Evolutionary conservation across 352 stramenopile species (phyloP).

Genomic region (Pythium vanterpoolii): DNA sequence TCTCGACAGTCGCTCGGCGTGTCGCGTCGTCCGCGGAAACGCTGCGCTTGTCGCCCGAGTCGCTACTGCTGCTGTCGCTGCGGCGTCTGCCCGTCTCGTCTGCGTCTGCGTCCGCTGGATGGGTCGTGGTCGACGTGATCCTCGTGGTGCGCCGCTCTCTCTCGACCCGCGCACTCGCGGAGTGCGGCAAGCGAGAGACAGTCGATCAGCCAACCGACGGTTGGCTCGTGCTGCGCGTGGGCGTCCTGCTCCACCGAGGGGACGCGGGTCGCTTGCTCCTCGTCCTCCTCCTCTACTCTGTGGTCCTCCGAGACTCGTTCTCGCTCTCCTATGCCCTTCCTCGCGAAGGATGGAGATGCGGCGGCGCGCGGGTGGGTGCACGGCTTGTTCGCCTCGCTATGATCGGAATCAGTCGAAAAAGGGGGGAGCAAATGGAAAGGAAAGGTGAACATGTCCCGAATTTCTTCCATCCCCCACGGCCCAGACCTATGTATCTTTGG

Average conservation of each 20-base stretch:
- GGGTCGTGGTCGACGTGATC: constrained; percentile 17
- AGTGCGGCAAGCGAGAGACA: constrained; percentile 19
- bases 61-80: constrained; percentile 4
- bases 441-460: constrained; percentile 21
- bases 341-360: background rate
- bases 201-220: background rate
- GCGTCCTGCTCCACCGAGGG: background rate
- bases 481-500: constrained; percentile 22
- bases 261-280: background rate
- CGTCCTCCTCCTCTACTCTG: background rate
- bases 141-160: constrained; percentile 16
- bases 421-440: constrained; percentile 12
- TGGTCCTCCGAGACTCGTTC: background rate
- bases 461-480: constrained; percentile 11
- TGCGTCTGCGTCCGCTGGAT: constrained; percentile 14
- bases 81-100: constrained; percentile 11
- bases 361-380: background rate
- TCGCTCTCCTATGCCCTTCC: background rate
- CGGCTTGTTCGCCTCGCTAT: constrained; percentile 13
- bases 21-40: constrained; percentile 9
- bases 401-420: constrained; percentile 25
- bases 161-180: constrained; percentile 16
- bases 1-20: constrained; percentile 10
- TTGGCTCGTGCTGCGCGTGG: background rate
- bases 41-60: constrained; percentile 1